Conservation (phyloP, 1,284 basidiomycete species). For the Pseudozyma thailandica region DNA sequence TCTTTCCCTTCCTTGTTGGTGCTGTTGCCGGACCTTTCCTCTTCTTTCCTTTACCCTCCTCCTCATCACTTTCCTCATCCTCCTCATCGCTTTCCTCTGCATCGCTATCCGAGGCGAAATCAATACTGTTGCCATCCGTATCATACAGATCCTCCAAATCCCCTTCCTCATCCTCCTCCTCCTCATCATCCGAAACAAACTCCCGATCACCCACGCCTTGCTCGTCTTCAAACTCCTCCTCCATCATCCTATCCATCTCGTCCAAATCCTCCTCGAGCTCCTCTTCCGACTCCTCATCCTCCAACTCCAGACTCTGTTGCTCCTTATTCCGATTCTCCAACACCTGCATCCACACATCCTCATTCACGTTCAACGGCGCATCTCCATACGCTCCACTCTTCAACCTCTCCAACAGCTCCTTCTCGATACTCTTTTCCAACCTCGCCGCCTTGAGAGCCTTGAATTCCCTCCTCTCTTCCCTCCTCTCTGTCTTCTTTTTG, state of each 20-base stretch:
- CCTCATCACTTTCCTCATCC: slow-evolving; percentile 19
- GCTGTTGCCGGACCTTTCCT: slow-evolving; percentile 9
- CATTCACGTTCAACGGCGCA: slow-evolving; percentile 96
- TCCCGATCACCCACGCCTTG: slow-evolving; percentile 59
- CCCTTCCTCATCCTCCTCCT: slow-evolving; percentile 51
- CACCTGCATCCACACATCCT: slow-evolving; percentile 87
- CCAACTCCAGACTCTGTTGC: slow-evolving; percentile 49
- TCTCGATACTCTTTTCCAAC: slow-evolving; percentile 92
- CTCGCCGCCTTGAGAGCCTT: slow-evolving; percentile 89
- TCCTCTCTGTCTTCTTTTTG: slow-evolving; percentile 96
- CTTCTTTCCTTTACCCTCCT: slow-evolving; percentile 16
- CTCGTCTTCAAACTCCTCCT: slow-evolving; percentile 60
- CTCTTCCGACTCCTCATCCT: slow-evolving; percentile 64
- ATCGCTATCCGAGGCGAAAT: slow-evolving; percentile 25
- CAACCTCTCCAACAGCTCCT: slow-evolving; percentile 92
- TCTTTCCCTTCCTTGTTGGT: background rate
- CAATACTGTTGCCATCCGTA: slow-evolving; percentile 33
- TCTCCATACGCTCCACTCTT: slow-evolving; percentile 98
- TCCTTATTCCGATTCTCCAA: slow-evolving; percentile 51
- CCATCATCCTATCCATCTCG: slow-evolving; percentile 58
- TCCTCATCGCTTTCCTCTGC: slow-evolving; percentile 42
- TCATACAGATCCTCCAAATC: slow-evolving; percentile 52
- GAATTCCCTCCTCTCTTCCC: slow-evolving; percentile 89
- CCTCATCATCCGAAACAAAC: slow-evolving; percentile 65
- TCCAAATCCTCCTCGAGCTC: slow-evolving; percentile 63